Evolutionary conservation across 225 moss, liverwort and hornwort genomes (phyloP).

Genomic region (Straminergon stramineum): DNA sequence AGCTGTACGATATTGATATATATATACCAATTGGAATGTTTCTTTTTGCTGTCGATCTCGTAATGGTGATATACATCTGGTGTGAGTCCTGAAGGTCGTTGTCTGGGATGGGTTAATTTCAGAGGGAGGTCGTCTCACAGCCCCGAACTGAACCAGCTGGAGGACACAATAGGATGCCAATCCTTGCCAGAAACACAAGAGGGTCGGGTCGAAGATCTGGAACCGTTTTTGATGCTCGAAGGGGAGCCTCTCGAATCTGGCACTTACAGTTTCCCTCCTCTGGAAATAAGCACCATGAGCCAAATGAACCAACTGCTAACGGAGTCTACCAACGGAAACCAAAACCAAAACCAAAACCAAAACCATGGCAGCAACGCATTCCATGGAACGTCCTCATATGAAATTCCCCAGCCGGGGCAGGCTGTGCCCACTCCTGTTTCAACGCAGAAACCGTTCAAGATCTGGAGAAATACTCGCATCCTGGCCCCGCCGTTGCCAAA

Average conservation of each 20-base stretch:
- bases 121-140: conserved; percentile 13
- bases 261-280: background rate
- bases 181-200: background rate
- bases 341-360: background rate
- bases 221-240: conserved; percentile 3
- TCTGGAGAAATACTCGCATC: conserved; percentile 31
- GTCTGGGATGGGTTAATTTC: background rate
- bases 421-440: background rate
- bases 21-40: background rate
- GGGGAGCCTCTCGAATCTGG: background rate
- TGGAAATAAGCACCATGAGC: background rate
- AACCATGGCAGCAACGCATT: background rate
- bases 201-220: background rate
- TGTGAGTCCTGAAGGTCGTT: background rate
- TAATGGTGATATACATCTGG: background rate
- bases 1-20: too few species aligned
- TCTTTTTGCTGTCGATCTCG: background rate
- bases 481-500: background rate
- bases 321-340: background rate
- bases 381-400: background rate
- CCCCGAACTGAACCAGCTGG: conserved; percentile 15
- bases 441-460: conserved; percentile 15
- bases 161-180: background rate
- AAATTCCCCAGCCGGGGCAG: background rate
- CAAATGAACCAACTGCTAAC: background rate